Conservation (phyloP, 1,139 yeast species). For the Yamadazyma membranifaciens region DNA sequence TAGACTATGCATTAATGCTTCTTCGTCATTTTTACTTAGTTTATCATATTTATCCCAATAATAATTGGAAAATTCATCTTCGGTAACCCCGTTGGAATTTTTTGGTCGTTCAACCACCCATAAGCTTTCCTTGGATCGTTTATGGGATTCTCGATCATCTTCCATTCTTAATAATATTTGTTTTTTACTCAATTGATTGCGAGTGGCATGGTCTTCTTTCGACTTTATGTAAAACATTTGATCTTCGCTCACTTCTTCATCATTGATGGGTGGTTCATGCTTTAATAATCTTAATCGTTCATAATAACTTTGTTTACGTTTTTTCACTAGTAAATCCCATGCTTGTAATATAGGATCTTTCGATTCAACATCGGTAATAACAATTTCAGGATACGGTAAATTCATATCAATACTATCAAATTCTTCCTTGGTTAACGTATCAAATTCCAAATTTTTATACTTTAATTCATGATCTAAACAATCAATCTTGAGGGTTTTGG, state of each 20-base stretch:
- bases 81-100: slow-evolving; percentile 34
- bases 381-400: slow-evolving; percentile 33
- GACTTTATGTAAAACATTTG: slow-evolving; percentile 31
- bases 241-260: slow-evolving; percentile 26
- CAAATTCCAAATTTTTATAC: slow-evolving; percentile 23
- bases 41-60: slow-evolving; percentile 54
- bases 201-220: slow-evolving; percentile 21
- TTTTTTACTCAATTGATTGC: slow-evolving; percentile 37
- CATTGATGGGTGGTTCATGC: slow-evolving; percentile 21
- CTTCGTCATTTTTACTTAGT: slow-evolving; percentile 47
- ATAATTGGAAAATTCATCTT: slow-evolving; percentile 56
- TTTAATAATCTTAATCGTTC: slow-evolving; percentile 40
- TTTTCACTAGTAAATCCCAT: slow-evolving; percentile 49
- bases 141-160: slow-evolving; percentile 82
- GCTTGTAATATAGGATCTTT: slow-evolving; percentile 35
- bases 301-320: slow-evolving; percentile 51
- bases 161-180: slow-evolving; percentile 77
- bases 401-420: slow-evolving; percentile 30
- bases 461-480: slow-evolving; percentile 23
- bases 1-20: slow-evolving; percentile 42
- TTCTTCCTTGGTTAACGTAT: slow-evolving; percentile 36
- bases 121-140: slow-evolving; percentile 68
- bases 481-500: slow-evolving; percentile 34
- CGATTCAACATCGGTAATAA: slow-evolving; percentile 20
- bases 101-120: slow-evolving; percentile 65